These are phyloP conservation scores for Chytridiales sp. DNA, from an alignment of 371 early-diverging fungal genomes.

Conservation along the genomic window DNA sequence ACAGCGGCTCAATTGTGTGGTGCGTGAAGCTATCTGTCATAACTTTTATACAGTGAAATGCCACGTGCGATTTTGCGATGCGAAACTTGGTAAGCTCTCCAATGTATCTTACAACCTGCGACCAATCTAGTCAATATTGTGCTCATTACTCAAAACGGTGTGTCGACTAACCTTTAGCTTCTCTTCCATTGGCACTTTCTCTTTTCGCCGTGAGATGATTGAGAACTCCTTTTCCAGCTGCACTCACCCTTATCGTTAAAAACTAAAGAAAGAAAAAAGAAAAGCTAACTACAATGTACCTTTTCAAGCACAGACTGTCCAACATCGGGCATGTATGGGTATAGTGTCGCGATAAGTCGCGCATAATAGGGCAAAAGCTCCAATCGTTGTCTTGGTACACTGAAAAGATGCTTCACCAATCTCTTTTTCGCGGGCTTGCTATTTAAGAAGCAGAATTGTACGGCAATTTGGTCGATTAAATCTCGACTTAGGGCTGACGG, in stretches of 20 bases:
- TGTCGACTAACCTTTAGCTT: slow-evolving; percentile 64
- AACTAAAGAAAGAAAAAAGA: neutral
- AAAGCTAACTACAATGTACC: slow-evolving; percentile 9
- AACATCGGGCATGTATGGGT: slow-evolving; percentile 84
- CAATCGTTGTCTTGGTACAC: slow-evolving; percentile 76
- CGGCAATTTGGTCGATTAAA: slow-evolving; percentile 80
- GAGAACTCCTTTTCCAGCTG: slow-evolving; percentile 79
- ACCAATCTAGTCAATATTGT: neutral
- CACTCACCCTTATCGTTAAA: neutral
- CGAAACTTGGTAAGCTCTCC: slow-evolving; percentile 91
- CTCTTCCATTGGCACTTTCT: slow-evolving; percentile 68
- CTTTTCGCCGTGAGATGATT: slow-evolving; percentile 64
- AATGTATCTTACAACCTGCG: slow-evolving; percentile 76
- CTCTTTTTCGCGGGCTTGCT: slow-evolving; percentile 74
- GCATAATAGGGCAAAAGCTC: slow-evolving; percentile 91
- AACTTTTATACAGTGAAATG: slow-evolving; percentile 79
- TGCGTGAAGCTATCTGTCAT: slow-evolving; percentile 80
- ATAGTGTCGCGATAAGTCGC: slow-evolving; percentile 83
- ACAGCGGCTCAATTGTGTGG: slow-evolving; percentile 81
- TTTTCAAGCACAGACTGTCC: slow-evolving; percentile 67
- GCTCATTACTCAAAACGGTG: neutral
- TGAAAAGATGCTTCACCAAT: slow-evolving; percentile 66
- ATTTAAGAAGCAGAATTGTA: slow-evolving; percentile 91
- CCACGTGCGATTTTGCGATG: slow-evolving; percentile 75
- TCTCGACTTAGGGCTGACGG: slow-evolving; percentile 78